Percentiles rank a stretch among this genome's conserved stretches.
These are phyloP conservation scores for Gryganskiella cystojenkinii DNA, from an alignment of 192 early-diverging fungal species.

Conservation along the genomic window DNA sequence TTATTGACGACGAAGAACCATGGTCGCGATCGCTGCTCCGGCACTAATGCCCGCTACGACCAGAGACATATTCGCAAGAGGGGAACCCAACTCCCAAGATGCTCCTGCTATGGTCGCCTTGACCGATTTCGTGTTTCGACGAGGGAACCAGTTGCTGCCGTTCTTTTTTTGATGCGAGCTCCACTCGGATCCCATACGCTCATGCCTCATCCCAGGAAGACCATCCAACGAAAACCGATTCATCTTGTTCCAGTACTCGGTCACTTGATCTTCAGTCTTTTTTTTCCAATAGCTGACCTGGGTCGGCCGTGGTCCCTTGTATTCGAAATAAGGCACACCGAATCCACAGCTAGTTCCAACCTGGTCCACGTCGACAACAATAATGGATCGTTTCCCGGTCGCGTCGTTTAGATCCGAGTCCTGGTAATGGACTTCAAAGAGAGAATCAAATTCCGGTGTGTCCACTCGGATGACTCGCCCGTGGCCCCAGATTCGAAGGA, in stretches of 20 bases:
- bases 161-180: background rate
- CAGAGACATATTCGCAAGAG: conserved; percentile 2
- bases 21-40: conserved; percentile 4
- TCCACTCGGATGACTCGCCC: conserved; percentile 56
- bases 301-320: conserved; percentile 55
- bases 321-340: conserved; percentile 67
- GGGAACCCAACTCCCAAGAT: conserved; percentile 7
- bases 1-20: background rate
- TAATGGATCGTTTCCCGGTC: conserved; percentile 60
- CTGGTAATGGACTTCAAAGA: conserved; percentile 56
- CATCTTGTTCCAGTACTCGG: conserved; percentile 36
- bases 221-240: conserved; percentile 66
- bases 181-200: conserved; percentile 10
- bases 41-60: conserved; percentile 1
- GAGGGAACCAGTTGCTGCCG: background rate
- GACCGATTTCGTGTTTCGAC: too few relatives aligned
- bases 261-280: conserved; percentile 48
- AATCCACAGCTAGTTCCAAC: conserved; percentile 68
- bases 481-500: conserved; percentile 66
- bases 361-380: conserved; percentile 60
- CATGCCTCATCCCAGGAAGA: conserved; percentile 48
- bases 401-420: conserved; percentile 29
- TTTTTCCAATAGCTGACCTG: conserved; percentile 51
- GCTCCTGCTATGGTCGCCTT: background rate
- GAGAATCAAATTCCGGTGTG: conserved; percentile 51